phyloP scores from a whole-genome alignment of 2,329 filamentous ascomycete species.

The Cladophialophora immunda region DNA sequence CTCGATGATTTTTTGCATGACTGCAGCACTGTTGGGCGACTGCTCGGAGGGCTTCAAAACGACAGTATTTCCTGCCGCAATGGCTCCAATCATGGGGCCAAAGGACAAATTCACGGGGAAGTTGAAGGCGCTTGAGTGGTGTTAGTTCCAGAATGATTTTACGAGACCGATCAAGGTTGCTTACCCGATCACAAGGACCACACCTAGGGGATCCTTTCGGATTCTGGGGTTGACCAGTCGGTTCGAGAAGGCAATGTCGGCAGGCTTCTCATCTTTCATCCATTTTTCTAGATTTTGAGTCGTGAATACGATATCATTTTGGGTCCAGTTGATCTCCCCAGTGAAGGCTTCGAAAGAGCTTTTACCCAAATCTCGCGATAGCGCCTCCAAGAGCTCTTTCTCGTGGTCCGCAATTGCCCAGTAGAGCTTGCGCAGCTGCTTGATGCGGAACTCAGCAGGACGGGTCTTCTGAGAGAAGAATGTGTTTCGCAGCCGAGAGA shows the following conservation, averaged over 20 bases:
- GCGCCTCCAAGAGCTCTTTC: slow-evolving; percentile 75
- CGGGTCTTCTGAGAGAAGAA: slow-evolving; percentile 84
- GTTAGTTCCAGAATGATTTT: slow-evolving; percentile 23
- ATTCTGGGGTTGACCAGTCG: slow-evolving; percentile 76
- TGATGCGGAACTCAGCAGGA: slow-evolving; percentile 79
- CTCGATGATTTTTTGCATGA: slow-evolving; percentile 80
- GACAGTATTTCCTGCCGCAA: slow-evolving; percentile 88
- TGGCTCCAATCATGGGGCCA: slow-evolving; percentile 83
- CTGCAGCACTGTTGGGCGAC: slow-evolving; percentile 76
- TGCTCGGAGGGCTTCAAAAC: slow-evolving; percentile 91
- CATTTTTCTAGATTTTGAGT: slow-evolving; percentile 81
- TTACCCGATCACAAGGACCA: slow-evolving; percentile 82
- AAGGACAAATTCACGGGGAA: slow-evolving; percentile 86
- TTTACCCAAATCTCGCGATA: slow-evolving; percentile 81
- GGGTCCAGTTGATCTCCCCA: slow-evolving; percentile 78
- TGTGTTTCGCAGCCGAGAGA: slow-evolving; percentile 69
- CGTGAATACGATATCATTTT: slow-evolving; percentile 82
- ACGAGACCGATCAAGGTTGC: slow-evolving; percentile 37
- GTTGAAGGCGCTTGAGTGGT: slow-evolving; percentile 76
- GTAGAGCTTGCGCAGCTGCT: slow-evolving; percentile 92
- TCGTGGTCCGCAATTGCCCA: slow-evolving; percentile 87
- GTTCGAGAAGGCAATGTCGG: slow-evolving; percentile 74
- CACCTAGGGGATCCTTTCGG: slow-evolving; percentile 86
- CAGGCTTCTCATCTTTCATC: slow-evolving; percentile 79
- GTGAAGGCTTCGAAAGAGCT: slow-evolving; percentile 76